Evolutionary conservation across 1,284 basidiomycete genomes (phyloP).

Genomic region (Dichomitus squalens): DNA sequence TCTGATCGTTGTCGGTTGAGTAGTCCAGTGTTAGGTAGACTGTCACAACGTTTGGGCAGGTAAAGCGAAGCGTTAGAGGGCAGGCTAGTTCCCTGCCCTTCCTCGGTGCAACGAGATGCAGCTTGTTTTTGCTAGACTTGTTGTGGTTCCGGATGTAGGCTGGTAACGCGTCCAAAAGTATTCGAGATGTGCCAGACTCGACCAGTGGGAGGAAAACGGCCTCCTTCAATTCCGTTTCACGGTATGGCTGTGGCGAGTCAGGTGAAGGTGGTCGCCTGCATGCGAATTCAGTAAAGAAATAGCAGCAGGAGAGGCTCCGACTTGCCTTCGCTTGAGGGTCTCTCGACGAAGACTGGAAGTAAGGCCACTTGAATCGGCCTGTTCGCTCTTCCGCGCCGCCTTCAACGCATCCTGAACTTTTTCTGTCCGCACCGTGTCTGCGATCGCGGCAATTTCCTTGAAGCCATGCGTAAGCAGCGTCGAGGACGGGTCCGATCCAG

Average conservation of each 20-base stretch:
- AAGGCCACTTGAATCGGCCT: conserved; percentile 49
- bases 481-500: conserved; percentile 12
- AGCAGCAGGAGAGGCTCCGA: conserved; percentile 7
- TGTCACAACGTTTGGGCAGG: conserved; percentile 60
- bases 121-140: conserved; percentile 37
- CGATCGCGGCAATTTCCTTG: conserved; percentile 40
- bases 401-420: conserved; percentile 55
- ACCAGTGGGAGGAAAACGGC: conserved; percentile 45
- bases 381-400: conserved; percentile 52
- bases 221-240: conserved; percentile 42
- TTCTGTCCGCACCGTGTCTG: conserved; percentile 47
- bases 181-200: conserved; percentile 36
- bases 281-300: neutral
- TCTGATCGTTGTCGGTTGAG: conserved; percentile 29
- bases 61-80: conserved; percentile 52
- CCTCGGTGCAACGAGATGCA: conserved; percentile 49
- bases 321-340: conserved; percentile 54
- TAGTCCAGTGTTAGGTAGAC: conserved; percentile 56
- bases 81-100: conserved; percentile 26
- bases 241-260: conserved; percentile 60
- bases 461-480: conserved; percentile 28
- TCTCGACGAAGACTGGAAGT: conserved; percentile 46
- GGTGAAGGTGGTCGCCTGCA: conserved; percentile 56
- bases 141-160: conserved; percentile 60
- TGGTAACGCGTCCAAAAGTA: conserved; percentile 47